Conservation (phyloP, 805 yeast genomes). For the Starmerella stigmatis region DNA sequence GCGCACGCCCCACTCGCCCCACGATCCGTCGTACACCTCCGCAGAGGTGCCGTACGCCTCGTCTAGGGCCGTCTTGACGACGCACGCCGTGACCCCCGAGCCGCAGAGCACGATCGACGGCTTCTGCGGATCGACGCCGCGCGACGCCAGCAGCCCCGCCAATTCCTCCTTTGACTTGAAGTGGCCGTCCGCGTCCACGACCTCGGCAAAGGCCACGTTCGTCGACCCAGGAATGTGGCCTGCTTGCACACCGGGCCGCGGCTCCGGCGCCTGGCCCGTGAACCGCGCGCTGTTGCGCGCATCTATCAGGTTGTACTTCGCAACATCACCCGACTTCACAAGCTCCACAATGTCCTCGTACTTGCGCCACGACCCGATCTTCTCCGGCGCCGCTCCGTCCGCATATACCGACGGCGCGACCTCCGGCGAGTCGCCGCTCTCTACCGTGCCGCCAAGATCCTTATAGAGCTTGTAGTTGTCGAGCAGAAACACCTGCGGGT, state of each 20-base stretch:
- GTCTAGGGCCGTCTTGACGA: conserved; percentile 65
- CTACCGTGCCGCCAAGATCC: conserved; percentile 39
- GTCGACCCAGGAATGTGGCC: conserved; percentile 83
- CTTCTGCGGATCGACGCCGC: conserved; percentile 36
- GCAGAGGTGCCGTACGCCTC: conserved; percentile 38
- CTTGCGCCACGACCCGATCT: conserved; percentile 28
- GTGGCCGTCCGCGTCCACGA: conserved; percentile 39
- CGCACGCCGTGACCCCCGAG: conserved; percentile 90
- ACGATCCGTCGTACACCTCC: conserved; percentile 58
- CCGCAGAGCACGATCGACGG: conserved; percentile 88
- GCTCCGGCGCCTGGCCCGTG: conserved; percentile 75
- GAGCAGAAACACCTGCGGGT: conserved; percentile 53
- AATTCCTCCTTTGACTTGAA: conserved; percentile 44
- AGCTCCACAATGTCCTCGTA: conserved; percentile 58
- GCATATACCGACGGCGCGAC: conserved; percentile 19
- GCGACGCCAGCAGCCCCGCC: conserved; percentile 37
- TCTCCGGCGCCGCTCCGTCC: conserved; percentile 23
- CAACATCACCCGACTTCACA: conserved; percentile 37
- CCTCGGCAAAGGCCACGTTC: conserved; percentile 61
- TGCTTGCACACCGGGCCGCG: conserved; percentile 74
- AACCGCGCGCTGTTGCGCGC: conserved; percentile 72
- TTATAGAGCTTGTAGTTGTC: conserved; percentile 56
- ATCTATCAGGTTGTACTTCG: conserved; percentile 51
- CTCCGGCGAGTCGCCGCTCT: conserved; percentile 26
- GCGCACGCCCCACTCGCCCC: conserved; percentile 70